phyloP scores from a whole-genome alignment of 352 stramenopile species.

The Globisporangium canariense region DNA sequence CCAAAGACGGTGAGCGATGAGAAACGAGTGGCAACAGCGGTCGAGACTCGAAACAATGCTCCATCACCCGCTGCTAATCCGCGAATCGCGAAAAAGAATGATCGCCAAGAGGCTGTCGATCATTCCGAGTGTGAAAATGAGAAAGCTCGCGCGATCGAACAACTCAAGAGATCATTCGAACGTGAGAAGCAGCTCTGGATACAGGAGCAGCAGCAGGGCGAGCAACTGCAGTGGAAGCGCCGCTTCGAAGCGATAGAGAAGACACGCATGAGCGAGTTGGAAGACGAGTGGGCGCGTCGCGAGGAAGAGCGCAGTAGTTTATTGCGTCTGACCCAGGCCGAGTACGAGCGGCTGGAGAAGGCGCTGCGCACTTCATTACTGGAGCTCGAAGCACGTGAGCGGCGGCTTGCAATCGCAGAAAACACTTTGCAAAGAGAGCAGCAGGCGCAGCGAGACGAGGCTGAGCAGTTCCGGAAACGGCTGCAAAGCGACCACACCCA shows the following conservation, averaged over 20 bases:
- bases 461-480: conserved; percentile 43
- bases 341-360: conserved; percentile 72
- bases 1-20: not conserved
- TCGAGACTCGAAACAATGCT: not conserved
- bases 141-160: conserved; percentile 18
- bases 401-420: conserved; percentile 51
- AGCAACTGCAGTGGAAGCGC: conserved; percentile 55
- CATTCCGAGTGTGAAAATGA: conserved; percentile 1
- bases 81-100: not conserved
- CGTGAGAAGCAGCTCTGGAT: conserved; percentile 38
- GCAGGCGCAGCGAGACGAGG: conserved; percentile 50
- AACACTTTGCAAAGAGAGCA: conserved; percentile 53
- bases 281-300: conserved; percentile 72
- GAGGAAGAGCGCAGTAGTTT: conserved; percentile 70
- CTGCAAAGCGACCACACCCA: conserved; percentile 68
- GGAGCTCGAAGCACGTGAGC: conserved; percentile 60
- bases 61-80: not conserved
- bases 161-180: conserved; percentile 32
- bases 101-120: not conserved
- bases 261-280: conserved; percentile 65
- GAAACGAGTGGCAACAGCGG: not conserved
- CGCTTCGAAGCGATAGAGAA: conserved; percentile 55
- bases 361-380: conserved; percentile 48
- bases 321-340: conserved; percentile 43
- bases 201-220: conserved; percentile 41